These are phyloP conservation scores for Kuraishia capsulata DNA, from an alignment of 805 yeast species.

Conservation along the genomic window DNA sequence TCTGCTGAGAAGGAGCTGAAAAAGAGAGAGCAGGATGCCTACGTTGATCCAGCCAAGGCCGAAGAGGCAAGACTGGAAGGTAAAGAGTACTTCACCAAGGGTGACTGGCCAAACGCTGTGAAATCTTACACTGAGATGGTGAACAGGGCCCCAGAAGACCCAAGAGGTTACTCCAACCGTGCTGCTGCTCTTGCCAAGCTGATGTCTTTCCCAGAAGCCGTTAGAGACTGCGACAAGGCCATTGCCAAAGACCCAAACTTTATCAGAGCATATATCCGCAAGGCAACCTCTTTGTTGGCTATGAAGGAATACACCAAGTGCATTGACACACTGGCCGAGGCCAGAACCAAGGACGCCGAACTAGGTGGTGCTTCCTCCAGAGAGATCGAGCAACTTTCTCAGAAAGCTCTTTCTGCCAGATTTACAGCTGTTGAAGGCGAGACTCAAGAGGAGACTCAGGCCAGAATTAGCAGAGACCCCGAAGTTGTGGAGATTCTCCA, in stretches of 20 bases:
- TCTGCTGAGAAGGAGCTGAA: constrained; percentile 80
- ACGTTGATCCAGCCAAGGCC: constrained; percentile 85
- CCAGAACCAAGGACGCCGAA: constrained; percentile 66
- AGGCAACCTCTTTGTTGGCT: constrained; percentile 89
- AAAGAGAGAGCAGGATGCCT: constrained; percentile 64
- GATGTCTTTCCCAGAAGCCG: constrained; percentile 95
- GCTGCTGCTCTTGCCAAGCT: constrained; percentile 95
- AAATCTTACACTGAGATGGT: constrained; percentile 93
- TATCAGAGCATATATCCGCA: constrained; percentile 92
- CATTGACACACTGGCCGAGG: constrained; percentile 71
- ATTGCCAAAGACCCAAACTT: constrained; percentile 82
- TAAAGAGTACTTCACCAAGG: constrained; percentile 78
- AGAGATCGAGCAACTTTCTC: constrained; percentile 77
- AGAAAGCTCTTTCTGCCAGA: constrained; percentile 71
- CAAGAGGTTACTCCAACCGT: constrained; percentile 94
- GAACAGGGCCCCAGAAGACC: constrained; percentile 94
- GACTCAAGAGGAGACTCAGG: constrained; percentile 90
- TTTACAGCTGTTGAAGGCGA: constrained; percentile 80
- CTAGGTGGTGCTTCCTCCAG: constrained; percentile 46
- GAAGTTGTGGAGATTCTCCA: constrained; percentile 82
- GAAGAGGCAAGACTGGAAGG: constrained; percentile 94
- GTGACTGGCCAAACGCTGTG: constrained; percentile 96
- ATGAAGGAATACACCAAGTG: constrained; percentile 80
- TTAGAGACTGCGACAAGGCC: constrained; percentile 85
- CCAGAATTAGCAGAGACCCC: constrained; percentile 87